Base-by-base conservation (phyloP, 768 basidiomycete species). In the Favolaschia claudopus region DNA sequence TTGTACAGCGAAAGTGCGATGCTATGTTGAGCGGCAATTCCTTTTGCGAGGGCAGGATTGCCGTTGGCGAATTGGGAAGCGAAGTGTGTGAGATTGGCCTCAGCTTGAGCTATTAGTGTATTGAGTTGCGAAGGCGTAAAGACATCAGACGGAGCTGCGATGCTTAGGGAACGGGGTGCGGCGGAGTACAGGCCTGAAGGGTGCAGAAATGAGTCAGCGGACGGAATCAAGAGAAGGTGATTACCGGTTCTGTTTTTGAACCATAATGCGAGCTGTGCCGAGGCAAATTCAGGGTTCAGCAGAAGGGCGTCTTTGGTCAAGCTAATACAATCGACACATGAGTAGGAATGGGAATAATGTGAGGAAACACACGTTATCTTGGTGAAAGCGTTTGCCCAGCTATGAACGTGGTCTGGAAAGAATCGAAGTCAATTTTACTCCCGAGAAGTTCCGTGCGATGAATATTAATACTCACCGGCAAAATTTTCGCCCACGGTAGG, bases 401-500 rank as follows among this genome's bases (percentile, higher is more conserved):
- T 70, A 54, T 75, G 73, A 31, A 74, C 70, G 44, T 74, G 72
- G 45, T 75, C 73, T 75, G 22, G 7, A 12, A 9, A 46, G 31
- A 8, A 29, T 8, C 7, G 31, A n/a, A n/a, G n/a, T n/a, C n/a
- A n/a, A n/a, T n/a, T n/a, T n/a, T n/a, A n/a, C n/a, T n/a, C n/a
- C n/a, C 4, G 13, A 25, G 12, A 54, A 24, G 8, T 2, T 24
- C 27, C 2, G 22, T 13, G 19, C 2, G 40, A 22, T 42, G n/a
- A n/a, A n/a, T n/a, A n/a, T n/a, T n/a, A n/a, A n/a, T n/a, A n/a
- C 29, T 7, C 28, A 74, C 74, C 75, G n/a, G 70, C 68, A n/a
- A 76, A 61, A 38, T 76, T 76, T 46, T 75, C 73, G 2, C 85
- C 85, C 17, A 86, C 82, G 31, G 80, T 83, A 4, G 84, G 82